Evolutionary conservation across 2,329 filamentous ascomycete species (phyloP), one percentile per base, ranked within the genome.

Genomic region (Apiospora koreana): DNA sequence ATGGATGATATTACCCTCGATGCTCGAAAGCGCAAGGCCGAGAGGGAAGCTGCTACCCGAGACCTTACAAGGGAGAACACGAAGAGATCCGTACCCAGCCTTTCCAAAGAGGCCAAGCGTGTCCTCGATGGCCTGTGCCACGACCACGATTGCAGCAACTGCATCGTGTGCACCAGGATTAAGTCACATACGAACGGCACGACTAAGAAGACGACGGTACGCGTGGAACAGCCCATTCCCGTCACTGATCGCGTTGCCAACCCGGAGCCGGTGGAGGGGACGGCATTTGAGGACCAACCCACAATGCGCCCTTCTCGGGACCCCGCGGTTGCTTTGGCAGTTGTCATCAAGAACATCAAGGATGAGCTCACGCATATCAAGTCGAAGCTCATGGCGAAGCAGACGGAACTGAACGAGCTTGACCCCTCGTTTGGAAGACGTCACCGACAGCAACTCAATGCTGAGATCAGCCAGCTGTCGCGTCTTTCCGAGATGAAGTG

Each of bases 331-430:
- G 94, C 94, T 12, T 88, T 97, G 31, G 92, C 93, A 9, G 89
- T 91, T n/a, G 93, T 97, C 28, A 91, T 97, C 79, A 96, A 97
- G 81, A 88, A 90, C 9, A 84, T 97, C 3, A 86, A 93, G 74
- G 94, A 97, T 78, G 94, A 97, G 79, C 87, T 95, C 62, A 86
- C 87, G 16, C 93, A 97, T 78, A 82, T 97, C 68, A 92, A 93
- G 80, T 86, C 92, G 74, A 87, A 92, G 75, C 86, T 94, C n/a
- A 83, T 87, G 0, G 80, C 86, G 43, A 86, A 89, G 70, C 88
- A 92, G 75, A 84, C 84, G 3, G 81, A 86, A 46, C 94, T 94
- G 80, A 89, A 90, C 73, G 83, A 83, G 28, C 88, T 90, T 70
- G 92, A 96, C 80, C 88, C 91, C 67, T 86, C 89, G 1, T 79